These are phyloP conservation scores for Rauvolfia tetraphylla DNA, from an alignment of 257 asterid genomes.

Conservation along the genomic window DNA sequence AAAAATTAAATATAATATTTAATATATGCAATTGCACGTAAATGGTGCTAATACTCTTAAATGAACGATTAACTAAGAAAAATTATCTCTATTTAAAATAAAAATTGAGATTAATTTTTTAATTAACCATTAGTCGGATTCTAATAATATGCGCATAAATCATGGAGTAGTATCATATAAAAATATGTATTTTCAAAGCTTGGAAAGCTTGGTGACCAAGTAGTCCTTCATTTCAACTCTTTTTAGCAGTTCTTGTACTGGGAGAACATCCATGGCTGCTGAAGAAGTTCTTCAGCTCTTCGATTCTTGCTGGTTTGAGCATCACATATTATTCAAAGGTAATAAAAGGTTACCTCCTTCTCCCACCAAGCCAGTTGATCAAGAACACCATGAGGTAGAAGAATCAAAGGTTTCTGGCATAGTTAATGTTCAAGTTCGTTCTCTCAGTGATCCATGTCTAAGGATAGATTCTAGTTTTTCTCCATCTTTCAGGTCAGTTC, in stretches of 20 bases:
- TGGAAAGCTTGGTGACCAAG: neutral
- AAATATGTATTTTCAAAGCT: neutral
- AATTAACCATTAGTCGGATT: conserved; percentile 15
- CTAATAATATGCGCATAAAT: conserved; percentile 16
- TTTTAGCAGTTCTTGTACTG: conserved; percentile 9
- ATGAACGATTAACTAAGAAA: neutral
- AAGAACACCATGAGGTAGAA: conserved; percentile 13
- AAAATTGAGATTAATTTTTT: too few relatives aligned
- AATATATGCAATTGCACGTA: too few relatives aligned
- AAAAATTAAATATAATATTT: too few relatives aligned
- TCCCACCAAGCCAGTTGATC: neutral
- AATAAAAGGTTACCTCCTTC: neutral
- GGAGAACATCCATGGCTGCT: conserved; percentile 39
- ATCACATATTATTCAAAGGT: conserved; percentile 17
- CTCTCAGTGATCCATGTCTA: conserved; percentile 36
- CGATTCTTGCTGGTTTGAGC: conserved; percentile 59
- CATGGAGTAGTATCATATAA: neutral
- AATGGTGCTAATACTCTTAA: too few relatives aligned
- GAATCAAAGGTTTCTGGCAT: conserved; percentile 14
- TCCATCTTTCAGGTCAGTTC: conserved; percentile 36
- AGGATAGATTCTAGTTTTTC: neutral
- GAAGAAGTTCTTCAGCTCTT: conserved; percentile 52
- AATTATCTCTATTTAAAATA: too few relatives aligned
- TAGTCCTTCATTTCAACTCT: neutral
- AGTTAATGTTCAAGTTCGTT: conserved; percentile 21